These are phyloP conservation scores for Marchantia paleacea DNA, from an alignment of 225 moss, liverwort and hornwort species.

Conservation along the genomic window DNA sequence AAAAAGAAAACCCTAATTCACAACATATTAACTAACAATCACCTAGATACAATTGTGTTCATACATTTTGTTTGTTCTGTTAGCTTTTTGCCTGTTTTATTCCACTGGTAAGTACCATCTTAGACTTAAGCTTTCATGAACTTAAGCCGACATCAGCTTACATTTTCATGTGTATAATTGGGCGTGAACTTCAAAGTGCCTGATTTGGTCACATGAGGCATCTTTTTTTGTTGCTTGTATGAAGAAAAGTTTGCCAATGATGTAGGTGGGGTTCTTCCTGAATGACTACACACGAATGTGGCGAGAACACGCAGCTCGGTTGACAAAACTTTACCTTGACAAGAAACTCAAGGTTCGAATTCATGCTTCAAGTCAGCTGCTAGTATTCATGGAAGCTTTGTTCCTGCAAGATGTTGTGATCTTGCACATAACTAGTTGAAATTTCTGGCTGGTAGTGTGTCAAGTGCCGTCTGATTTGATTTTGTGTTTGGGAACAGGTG, in stretches of 20 bases:
- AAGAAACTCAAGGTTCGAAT: slow-evolving; percentile 38
- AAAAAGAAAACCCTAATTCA: too few relatives aligned
- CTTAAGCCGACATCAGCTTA: too few relatives aligned
- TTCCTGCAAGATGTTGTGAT: neutral
- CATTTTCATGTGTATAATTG: too few relatives aligned
- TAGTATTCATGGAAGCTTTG: neutral
- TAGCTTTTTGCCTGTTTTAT: too few relatives aligned
- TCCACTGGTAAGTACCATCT: too few relatives aligned
- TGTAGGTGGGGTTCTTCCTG: slow-evolving; percentile 42
- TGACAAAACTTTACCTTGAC: slow-evolving; percentile 35
- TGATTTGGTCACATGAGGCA: too few relatives aligned
- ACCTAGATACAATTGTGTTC: too few relatives aligned
- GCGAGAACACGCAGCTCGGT: slow-evolving; percentile 29
- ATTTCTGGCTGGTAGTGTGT: neutral
- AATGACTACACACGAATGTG: slow-evolving; percentile 31
- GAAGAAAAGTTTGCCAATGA: neutral
- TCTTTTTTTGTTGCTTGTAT: neutral
- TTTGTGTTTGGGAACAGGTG: slow-evolving; percentile 40
- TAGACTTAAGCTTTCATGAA: too few relatives aligned
- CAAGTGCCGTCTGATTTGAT: neutral
- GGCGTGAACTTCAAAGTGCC: too few relatives aligned
- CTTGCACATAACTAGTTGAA: neutral
- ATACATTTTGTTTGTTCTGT: too few relatives aligned
- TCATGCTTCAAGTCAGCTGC: neutral
- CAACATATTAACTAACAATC: too few relatives aligned